phyloP scores from a whole-genome alignment of 2,329 filamentous ascomycete genomes.

The Sordariomycetes sp. region DNA sequence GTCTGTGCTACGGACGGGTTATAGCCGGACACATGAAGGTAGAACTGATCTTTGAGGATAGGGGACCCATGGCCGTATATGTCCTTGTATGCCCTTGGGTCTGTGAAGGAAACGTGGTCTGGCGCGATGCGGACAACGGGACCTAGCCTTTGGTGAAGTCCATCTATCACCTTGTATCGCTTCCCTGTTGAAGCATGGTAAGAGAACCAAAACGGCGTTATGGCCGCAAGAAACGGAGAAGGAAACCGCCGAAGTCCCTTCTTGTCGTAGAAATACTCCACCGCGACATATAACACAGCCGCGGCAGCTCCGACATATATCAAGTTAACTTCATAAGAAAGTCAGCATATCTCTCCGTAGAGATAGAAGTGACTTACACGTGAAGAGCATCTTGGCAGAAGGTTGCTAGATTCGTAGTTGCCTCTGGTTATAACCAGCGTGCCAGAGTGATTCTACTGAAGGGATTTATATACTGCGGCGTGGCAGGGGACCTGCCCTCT shows the following conservation, averaged over 20 bases:
- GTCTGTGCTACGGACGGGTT: slow-evolving; percentile 3
- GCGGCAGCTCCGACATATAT: background rate
- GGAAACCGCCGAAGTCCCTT: slow-evolving; percentile 4
- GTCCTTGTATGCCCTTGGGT: slow-evolving; percentile 18
- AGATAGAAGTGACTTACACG: background rate
- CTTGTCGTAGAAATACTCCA: background rate
- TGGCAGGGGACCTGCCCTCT: too few relatives aligned
- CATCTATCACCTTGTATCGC: slow-evolving; percentile 1
- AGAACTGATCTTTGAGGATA: slow-evolving; percentile 10
- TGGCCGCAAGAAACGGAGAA: background rate
- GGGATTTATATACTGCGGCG: too few relatives aligned
- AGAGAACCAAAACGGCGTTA: slow-evolving; percentile 1
- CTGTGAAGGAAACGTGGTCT: slow-evolving; percentile 18
- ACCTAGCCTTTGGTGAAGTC: background rate
- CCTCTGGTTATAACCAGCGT: too few relatives aligned
- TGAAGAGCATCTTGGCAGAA: background rate
- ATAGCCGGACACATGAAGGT: slow-evolving; percentile 1
- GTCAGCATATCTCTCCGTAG: background rate
- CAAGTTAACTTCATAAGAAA: background rate
- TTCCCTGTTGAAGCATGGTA: slow-evolving; percentile 1
- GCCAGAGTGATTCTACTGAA: too few relatives aligned
- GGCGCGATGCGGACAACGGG: slow-evolving; percentile 13
- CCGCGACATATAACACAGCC: background rate
- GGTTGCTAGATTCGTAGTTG: too few relatives aligned
- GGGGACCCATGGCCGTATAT: slow-evolving; percentile 18